Percentiles rank a stretch among this genome's conserved stretches.
Conservation (phyloP, 331 rosid species). For the Pyracantha coccinea region DNA sequence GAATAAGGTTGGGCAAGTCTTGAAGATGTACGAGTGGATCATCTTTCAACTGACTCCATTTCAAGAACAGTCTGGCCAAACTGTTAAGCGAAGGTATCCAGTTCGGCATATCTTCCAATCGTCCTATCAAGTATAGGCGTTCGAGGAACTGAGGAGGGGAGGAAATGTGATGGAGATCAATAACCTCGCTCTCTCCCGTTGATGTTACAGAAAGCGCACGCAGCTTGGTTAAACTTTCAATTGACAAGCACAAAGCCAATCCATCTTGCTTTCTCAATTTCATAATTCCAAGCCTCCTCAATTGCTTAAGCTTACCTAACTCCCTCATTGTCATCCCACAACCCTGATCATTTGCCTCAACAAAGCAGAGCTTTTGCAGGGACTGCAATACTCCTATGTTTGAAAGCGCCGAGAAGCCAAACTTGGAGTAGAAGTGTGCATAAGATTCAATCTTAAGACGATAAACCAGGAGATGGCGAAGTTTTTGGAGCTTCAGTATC, state of each 20-base stretch:
- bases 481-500: conserved; percentile 1
- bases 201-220: background rate
- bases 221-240: conserved; percentile 3
- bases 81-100: conserved; percentile 11
- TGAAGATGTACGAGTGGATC: conserved; percentile 10
- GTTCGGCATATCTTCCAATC: conserved; percentile 1
- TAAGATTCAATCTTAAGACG: background rate
- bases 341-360: background rate
- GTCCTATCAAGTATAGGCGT: conserved; percentile 3
- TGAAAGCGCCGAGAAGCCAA: conserved; percentile 2
- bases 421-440: background rate
- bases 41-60: conserved; percentile 2
- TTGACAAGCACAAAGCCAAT: conserved; percentile 4
- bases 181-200: background rate
- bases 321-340: background rate
- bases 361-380: conserved; percentile 4
- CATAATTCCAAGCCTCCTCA: conserved; percentile 9
- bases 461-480: conserved; percentile 9
- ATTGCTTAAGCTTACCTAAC: conserved; percentile 9
- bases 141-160: conserved; percentile 3
- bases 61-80: background rate
- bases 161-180: conserved; percentile 5
- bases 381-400: background rate
- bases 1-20: conserved; percentile 4
- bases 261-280: conserved; percentile 4